Evolutionary conservation across 2,329 filamentous ascomycete genomes (phyloP).

Genomic region (Penicillium polonicum): DNA sequence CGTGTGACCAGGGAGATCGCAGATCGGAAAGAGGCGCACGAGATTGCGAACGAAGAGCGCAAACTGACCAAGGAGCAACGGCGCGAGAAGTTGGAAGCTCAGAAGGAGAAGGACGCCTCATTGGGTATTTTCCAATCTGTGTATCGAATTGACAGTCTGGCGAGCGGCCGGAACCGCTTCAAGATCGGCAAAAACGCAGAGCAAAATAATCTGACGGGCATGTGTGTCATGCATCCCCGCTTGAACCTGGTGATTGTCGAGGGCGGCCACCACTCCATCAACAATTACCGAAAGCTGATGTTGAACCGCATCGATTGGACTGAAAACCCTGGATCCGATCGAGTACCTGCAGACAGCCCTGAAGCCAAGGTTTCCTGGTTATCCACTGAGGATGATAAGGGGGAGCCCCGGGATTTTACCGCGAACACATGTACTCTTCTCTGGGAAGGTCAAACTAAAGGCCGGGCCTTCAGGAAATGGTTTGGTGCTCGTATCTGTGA

Average conservation of each 20-base stretch:
- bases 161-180: conserved; percentile 89
- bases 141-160: conserved; percentile 85
- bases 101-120: conserved; percentile 83
- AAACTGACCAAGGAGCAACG: conserved; percentile 86
- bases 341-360: conserved; percentile 55
- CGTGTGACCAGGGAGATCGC: conserved; percentile 90
- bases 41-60: conserved; percentile 75
- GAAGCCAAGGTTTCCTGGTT: conserved; percentile 70
- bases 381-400: conserved; percentile 72
- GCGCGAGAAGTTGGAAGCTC: conserved; percentile 74
- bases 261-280: conserved; percentile 79
- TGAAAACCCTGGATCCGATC: conserved; percentile 73
- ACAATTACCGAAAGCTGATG: conserved; percentile 89
- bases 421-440: conserved; percentile 78
- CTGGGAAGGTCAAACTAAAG: conserved; percentile 87
- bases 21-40: conserved; percentile 76
- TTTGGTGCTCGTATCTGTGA: conserved; percentile 81
- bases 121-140: conserved; percentile 84
- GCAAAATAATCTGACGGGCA: conserved; percentile 78
- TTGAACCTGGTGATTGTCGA: conserved; percentile 90
- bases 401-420: conserved; percentile 76
- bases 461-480: conserved; percentile 81
- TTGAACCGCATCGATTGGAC: conserved; percentile 92
- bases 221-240: conserved; percentile 87
- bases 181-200: conserved; percentile 92